phyloP scores from a whole-genome alignment of 768 basidiomycete species.

The Tricholoma sp. region DNA sequence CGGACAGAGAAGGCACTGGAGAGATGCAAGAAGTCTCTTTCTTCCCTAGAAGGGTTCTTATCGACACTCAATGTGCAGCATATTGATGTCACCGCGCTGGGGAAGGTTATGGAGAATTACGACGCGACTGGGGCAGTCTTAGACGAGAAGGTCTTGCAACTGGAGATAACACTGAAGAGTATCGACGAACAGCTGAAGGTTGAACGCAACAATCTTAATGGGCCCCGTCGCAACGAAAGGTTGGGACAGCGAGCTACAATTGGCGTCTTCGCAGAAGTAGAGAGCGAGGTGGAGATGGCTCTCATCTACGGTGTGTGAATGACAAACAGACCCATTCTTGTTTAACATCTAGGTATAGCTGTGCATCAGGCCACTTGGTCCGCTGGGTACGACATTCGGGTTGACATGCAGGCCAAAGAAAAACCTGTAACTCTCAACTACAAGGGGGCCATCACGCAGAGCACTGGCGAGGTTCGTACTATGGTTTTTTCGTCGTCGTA shows the following conservation, averaged over 20 bases:
- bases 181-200: slow-evolving; percentile 15
- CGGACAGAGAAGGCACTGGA: slow-evolving; percentile 16
- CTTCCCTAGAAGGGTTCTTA: slow-evolving; percentile 23
- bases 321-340: neutral
- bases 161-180: slow-evolving; percentile 14
- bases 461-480: slow-evolving; percentile 32
- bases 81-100: slow-evolving; percentile 15
- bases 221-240: slow-evolving; percentile 10
- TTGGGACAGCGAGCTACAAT: slow-evolving; percentile 16
- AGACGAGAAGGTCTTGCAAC: slow-evolving; percentile 19
- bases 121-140: slow-evolving; percentile 21
- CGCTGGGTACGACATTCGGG: slow-evolving; percentile 35
- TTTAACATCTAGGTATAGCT: slow-evolving; percentile 6
- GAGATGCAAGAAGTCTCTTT: slow-evolving; percentile 19
- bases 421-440: slow-evolving; percentile 29
- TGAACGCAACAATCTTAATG: slow-evolving; percentile 12
- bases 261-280: slow-evolving; percentile 22
- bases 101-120: slow-evolving; percentile 15
- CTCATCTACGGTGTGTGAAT: slow-evolving; percentile 26
- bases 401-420: slow-evolving; percentile 30
- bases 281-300: slow-evolving; percentile 24
- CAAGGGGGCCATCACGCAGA: slow-evolving; percentile 34
- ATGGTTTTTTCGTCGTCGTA: neutral
- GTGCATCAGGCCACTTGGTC: slow-evolving; percentile 18
- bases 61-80: slow-evolving; percentile 21